Base-by-base conservation (phyloP, 2,329 filamentous ascomycete species). In the Diplodia mutila region DNA sequence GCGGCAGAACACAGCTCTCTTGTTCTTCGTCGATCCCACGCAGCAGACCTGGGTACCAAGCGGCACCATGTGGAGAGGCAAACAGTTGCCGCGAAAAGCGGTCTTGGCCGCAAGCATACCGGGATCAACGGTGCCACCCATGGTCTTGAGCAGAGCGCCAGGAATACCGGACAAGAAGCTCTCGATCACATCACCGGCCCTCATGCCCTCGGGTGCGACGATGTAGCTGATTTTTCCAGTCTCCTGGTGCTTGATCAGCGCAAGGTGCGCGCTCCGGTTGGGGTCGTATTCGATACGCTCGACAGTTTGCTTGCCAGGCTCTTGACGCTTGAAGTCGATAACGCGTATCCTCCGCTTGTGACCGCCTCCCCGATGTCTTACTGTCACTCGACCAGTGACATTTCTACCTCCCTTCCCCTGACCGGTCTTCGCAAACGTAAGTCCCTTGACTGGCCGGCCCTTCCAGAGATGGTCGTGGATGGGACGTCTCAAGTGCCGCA, bases 401-500 rank as follows among this genome's bases (percentile, higher is more conserved):
- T 99, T 99, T 74, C 95, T 88, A 52, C 95, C 95, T 79, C 95
- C 96, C 79, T 97, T 95, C 64, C 88, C 90, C 74, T 97, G 93
- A 18, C 95, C 95, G 79, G 94, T 94, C 80, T 97, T 97, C 46
- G 93, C 89, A 75, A 93, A 92, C 12, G 96, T 99, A 79, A 99
- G 85, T 61, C 90, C 88, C 39, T 92, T 84, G 72, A 91, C 89
- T 0, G 95, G 92, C 67, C 93, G 86, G 68, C 95, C 95, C 81
- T 97, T 97, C 93, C 93, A 98, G 54, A 99, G 83, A 80, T 99
- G 95, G 75, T 97, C 93, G 80, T 98, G 98, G 80, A 97, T 90
- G 16, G 95, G 93, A 52, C 95, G 88, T 79, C 90, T 91, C 71
- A 99, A 84, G 86, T 99, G 95, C 75, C 95, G 90, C 68, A 97